Evolutionary conservation across 2,329 filamentous ascomycete genomes (phyloP), one percentile per base, ranked within the genome.

Genomic region (Colletotrichum orbiculare): DNA sequence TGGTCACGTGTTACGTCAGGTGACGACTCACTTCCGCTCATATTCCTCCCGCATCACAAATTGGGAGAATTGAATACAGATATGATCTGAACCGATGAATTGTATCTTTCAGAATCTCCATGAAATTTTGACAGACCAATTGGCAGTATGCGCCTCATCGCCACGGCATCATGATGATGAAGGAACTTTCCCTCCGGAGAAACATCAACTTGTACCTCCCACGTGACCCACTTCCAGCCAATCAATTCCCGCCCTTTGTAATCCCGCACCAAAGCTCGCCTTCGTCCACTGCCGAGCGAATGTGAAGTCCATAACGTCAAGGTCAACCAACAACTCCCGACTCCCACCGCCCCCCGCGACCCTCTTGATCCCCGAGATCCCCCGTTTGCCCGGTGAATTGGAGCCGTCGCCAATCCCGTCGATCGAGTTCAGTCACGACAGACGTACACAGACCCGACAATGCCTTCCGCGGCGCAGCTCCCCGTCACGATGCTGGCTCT

Each of bases 231-330:
- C 0, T 1, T 11, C 38, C 48, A 53, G 54, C 67, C 67, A 68
- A 68, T 68, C 64, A 68, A 59, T 52, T 33, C 56, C 56, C 60
- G 67, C 60, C 57, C 60, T 67, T 68, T 68, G 67, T 68, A 68
- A 68, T 68, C 67, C 67, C 67, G 65, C 67, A 68, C 62, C 57
- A 67, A 68, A 67, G 61, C 62, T 68, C 60, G 53, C 46, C 45
- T 25, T 25, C 49, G 65, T 53, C 52, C 17, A 66, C 52, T 48
- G 33, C 54, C 64, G 67, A 52, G 35, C 52, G 64, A 60, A 10
- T 59, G 42, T 25, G 4, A 25, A 25, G 25, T 63, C 57, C 57
- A 67, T 60, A 56, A 57, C 66, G 64, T 68, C 64, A 64, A 67
- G 63, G 57, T 61, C 67, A 67, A 55, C 46, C 45, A 43, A 42